phyloP scores from a whole-genome alignment of 2,329 filamentous ascomycete genomes.

The Apiospora phragmitis region DNA sequence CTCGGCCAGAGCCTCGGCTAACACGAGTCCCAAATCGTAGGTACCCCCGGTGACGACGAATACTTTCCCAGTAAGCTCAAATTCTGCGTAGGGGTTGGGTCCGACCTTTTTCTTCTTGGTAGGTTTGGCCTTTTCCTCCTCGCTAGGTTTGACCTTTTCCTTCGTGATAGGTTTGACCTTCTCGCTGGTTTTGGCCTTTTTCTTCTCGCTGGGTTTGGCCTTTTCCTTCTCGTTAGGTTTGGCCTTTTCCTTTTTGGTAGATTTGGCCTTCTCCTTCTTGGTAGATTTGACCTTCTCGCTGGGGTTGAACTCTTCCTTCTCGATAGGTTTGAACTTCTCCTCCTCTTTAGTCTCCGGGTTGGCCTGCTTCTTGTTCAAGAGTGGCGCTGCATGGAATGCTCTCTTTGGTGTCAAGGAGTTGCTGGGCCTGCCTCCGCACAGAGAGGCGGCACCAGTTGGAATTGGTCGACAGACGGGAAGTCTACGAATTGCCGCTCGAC shows the following conservation, averaged over 20 bases:
- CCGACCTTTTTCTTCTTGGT: neutral
- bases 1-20: conserved; percentile 73
- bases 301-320: neutral
- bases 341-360: neutral
- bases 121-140: neutral
- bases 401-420: neutral
- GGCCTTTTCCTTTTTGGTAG: neutral
- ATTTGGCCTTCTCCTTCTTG: neutral
- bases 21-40: conserved; percentile 68
- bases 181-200: neutral
- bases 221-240: neutral
- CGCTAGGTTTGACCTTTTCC: neutral
- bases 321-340: neutral
- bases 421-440: neutral
- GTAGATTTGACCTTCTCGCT: too few relatives aligned
- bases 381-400: neutral
- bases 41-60: conserved; percentile 72
- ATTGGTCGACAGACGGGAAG: neutral
- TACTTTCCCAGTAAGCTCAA: conserved; percentile 65
- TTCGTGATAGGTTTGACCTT: neutral
- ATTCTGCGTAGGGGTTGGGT: conserved; percentile 58
- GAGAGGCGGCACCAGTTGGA: neutral
- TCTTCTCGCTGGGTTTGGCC: neutral
- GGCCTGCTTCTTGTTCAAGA: neutral
- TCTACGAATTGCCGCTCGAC: neutral